phyloP scores from a whole-genome alignment of 768 basidiomycete species.

The Amanita exitialis region DNA sequence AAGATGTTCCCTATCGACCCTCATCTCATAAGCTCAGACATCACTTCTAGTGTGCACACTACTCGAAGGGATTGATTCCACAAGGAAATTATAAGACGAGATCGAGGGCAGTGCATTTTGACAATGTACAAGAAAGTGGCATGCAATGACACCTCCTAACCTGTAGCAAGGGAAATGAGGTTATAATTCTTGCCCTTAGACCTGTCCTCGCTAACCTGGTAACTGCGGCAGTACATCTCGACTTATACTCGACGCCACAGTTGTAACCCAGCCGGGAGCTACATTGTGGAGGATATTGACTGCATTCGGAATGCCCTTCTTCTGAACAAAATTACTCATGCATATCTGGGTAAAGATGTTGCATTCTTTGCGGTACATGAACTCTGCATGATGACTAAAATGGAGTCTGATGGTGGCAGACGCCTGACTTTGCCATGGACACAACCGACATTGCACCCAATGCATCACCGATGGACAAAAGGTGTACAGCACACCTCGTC shows the following conservation, averaged over 20 bases:
- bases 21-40: background rate
- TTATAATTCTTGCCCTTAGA: too few species aligned
- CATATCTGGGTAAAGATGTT: background rate
- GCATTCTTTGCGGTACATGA: background rate
- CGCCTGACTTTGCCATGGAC: background rate
- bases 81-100: too few species aligned
- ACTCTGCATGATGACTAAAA: background rate
- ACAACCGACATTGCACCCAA: background rate
- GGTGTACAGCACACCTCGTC: background rate
- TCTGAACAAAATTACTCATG: background rate
- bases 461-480: background rate
- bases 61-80: too few species aligned
- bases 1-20: background rate
- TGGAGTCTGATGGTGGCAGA: background rate
- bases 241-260: background rate
- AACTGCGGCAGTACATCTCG: too few species aligned
- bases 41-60: background rate
- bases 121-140: too few species aligned
- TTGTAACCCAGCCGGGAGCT: background rate
- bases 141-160: too few species aligned
- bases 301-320: background rate
- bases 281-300: background rate
- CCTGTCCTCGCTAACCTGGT: too few species aligned
- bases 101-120: too few species aligned
- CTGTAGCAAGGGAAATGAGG: background rate